Percentiles rank a stretch among this genome's conserved stretches.
Evolutionary conservation across 257 asterid genomes (phyloP).

Genomic region (Apocynum venetum): DNA sequence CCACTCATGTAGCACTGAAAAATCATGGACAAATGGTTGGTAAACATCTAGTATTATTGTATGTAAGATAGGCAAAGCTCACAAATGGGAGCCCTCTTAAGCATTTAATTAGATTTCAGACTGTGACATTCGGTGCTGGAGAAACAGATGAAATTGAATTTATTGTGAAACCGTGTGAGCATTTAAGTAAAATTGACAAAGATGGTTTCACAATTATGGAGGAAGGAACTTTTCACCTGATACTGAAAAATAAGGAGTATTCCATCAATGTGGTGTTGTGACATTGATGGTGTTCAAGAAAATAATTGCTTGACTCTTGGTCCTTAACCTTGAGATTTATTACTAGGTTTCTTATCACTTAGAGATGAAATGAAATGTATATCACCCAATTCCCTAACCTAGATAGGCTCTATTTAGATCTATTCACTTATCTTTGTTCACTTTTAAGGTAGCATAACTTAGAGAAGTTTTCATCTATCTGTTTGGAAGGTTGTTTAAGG

Average conservation of each 20-base stretch:
- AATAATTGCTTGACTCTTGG: neutral
- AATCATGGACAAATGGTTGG: slow-evolving; percentile 45
- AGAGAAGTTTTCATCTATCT: neutral
- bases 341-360: neutral
- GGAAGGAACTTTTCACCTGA: slow-evolving; percentile 35
- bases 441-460: too few species aligned
- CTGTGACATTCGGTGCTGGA: slow-evolving; percentile 37
- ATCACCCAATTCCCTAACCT: neutral
- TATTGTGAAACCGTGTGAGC: slow-evolving; percentile 44
- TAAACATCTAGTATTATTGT: slow-evolving; percentile 48
- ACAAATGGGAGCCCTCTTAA: slow-evolving; percentile 32
- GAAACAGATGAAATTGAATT: slow-evolving; percentile 30
- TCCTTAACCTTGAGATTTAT: neutral
- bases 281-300: slow-evolving; percentile 4
- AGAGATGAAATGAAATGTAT: neutral
- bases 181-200: slow-evolving; percentile 40
- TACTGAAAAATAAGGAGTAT: slow-evolving; percentile 42
- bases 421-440: neutral
- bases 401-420: neutral
- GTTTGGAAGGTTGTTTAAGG: neutral
- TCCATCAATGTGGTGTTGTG: slow-evolving; percentile 34
- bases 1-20: slow-evolving; percentile 35
- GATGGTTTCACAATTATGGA: slow-evolving; percentile 46
- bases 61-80: slow-evolving; percentile 21
- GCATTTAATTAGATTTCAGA: slow-evolving; percentile 47